Evolutionary conservation across 352 stramenopile species (phyloP).

Genomic region (Plasmopara halstedii): DNA sequence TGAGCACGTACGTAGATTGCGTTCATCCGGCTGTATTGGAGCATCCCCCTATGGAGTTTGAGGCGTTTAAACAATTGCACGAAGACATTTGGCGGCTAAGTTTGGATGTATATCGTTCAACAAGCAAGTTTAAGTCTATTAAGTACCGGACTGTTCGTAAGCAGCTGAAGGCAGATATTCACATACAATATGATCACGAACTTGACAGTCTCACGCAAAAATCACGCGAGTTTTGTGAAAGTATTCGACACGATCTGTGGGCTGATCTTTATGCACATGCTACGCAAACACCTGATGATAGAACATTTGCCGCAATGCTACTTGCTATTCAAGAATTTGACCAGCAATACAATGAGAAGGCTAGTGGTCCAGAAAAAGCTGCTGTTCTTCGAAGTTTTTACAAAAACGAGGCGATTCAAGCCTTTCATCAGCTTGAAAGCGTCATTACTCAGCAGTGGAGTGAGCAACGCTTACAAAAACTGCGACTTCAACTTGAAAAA

Average conservation of each 20-base stretch:
- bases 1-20: constrained; percentile 70
- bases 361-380: constrained; percentile 44
- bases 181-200: constrained; percentile 30
- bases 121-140: constrained; percentile 33
- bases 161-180: constrained; percentile 46
- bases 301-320: constrained; percentile 35
- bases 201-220: constrained; percentile 28
- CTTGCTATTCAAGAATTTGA: constrained; percentile 50
- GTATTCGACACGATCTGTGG: constrained; percentile 37
- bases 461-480: constrained; percentile 38
- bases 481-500: constrained; percentile 43
- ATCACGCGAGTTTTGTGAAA: constrained; percentile 46
- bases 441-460: constrained; percentile 44
- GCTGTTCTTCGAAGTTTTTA: constrained; percentile 54
- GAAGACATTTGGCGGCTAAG: constrained; percentile 62
- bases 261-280: constrained; percentile 14
- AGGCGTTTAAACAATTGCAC: constrained; percentile 57
- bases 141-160: constrained; percentile 38
- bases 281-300: constrained; percentile 2
- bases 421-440: constrained; percentile 47
- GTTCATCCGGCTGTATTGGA: constrained; percentile 52
- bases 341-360: constrained; percentile 31
- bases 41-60: constrained; percentile 50
- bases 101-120: constrained; percentile 57
- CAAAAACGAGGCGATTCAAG: constrained; percentile 36